Evolutionary conservation across 192 early-diverging fungal genomes (phyloP).

Genomic region (Coemansia sp.): DNA sequence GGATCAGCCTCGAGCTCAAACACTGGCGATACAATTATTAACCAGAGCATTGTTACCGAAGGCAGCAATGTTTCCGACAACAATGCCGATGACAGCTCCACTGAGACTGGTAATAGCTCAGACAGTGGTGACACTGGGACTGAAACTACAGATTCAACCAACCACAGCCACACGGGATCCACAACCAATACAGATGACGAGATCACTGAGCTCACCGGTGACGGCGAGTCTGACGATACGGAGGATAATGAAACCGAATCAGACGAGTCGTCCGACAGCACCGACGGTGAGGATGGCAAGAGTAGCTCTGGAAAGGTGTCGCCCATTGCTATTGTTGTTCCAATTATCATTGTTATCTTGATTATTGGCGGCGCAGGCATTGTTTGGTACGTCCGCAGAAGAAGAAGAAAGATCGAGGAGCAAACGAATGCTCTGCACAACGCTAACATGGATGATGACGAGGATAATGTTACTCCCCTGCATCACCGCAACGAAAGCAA

Average conservation of each 20-base stretch:
- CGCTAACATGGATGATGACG: background rate
- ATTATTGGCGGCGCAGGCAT: constrained; percentile 4
- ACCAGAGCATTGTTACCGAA: background rate
- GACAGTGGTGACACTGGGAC: background rate
- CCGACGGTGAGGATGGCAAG: background rate
- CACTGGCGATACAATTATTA: no score
- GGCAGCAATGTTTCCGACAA: background rate
- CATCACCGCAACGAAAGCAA: constrained; percentile 1
- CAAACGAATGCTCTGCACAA: constrained; percentile 2
- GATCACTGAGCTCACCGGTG: no score
- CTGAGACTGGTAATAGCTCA: background rate
- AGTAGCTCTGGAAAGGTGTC: background rate
- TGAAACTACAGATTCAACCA: no score
- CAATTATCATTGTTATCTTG: background rate
- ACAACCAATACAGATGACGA: no score
- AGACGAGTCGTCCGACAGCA: background rate
- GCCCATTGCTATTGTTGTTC: constrained; percentile 7
- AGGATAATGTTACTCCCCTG: constrained; percentile 4
- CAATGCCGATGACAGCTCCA: background rate
- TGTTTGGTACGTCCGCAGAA: constrained; percentile 13
- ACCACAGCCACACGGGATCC: no score
- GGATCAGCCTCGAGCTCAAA: no score
- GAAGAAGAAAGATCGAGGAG: constrained; percentile 6
- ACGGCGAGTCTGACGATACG: no score
- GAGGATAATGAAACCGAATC: no score